Evolutionary conservation across 164 flowering plant genomes (phyloP).

Genomic region (Cinnamomum micranthum): DNA sequence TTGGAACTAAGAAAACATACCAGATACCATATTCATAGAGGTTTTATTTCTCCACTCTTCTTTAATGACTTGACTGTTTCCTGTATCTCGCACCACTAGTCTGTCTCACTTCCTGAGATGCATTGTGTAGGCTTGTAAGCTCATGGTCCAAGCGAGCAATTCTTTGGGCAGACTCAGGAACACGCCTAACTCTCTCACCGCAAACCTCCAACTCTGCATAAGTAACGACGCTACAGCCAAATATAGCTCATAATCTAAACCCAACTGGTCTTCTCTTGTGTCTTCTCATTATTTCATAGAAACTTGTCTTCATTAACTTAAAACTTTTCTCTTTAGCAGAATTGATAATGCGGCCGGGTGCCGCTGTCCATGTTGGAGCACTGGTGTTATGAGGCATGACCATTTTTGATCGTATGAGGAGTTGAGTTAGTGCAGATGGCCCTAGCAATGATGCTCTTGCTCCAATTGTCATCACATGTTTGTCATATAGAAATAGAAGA

Average conservation of each 20-base stretch:
- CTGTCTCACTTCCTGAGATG: slow-evolving; percentile 47
- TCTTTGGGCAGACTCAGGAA: slow-evolving; percentile 66
- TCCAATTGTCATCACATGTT: too few relatives aligned
- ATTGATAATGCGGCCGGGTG: slow-evolving; percentile 57
- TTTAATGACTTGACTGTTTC: slow-evolving; percentile 62
- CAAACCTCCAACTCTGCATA: slow-evolving; percentile 60
- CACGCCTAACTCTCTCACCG: slow-evolving; percentile 92
- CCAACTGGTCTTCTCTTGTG: slow-evolving; percentile 50
- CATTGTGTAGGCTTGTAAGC: slow-evolving; percentile 56
- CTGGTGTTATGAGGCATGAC: slow-evolving; percentile 48
- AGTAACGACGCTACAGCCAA: slow-evolving; percentile 73
- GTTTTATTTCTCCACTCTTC: slow-evolving; percentile 46
- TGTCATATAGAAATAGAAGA: slow-evolving; percentile 78
- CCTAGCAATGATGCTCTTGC: slow-evolving; percentile 90
- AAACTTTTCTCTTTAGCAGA: slow-evolving; percentile 78
- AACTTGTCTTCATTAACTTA: slow-evolving; percentile 77
- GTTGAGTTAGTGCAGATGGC: slow-evolving; percentile 59
- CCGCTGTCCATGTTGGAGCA: slow-evolving; percentile 48
- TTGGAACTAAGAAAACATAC: background rate
- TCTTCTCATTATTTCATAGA: slow-evolving; percentile 90
- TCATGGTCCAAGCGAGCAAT: slow-evolving; percentile 89
- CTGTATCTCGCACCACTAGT: slow-evolving; percentile 42
- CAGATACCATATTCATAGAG: slow-evolving; percentile 18
- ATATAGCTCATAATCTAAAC: slow-evolving; percentile 64
- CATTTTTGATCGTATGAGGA: slow-evolving; percentile 52